phyloP scores from a whole-genome alignment of 2,329 filamentous ascomycete genomes.

The Tympanopsis confertula region DNA sequence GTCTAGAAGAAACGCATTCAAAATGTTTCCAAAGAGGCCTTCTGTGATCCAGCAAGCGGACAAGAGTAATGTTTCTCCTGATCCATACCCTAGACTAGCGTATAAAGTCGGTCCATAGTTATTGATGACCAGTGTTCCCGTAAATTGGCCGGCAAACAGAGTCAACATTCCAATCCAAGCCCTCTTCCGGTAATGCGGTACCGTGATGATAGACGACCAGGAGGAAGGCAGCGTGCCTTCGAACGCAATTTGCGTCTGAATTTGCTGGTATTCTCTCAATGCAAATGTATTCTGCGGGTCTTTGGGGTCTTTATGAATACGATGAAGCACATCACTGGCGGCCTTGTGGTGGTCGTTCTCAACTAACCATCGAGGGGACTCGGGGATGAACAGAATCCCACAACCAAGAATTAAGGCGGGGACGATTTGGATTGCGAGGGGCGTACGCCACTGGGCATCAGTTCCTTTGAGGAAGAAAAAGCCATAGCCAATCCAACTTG shows the following conservation, averaged over 20 bases:
- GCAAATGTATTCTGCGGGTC: conserved; percentile 13
- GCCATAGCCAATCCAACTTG: conserved; percentile 12
- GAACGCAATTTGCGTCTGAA: conserved; percentile 14
- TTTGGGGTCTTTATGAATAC: conserved; percentile 8
- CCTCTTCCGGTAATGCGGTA: conserved; percentile 3
- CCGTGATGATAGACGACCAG: conserved; percentile 1
- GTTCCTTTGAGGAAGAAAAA: conserved; percentile 12
- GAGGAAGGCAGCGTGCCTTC: conserved; percentile 6
- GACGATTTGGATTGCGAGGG: conserved; percentile 9
- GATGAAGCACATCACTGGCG: conserved; percentile 5
- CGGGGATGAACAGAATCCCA: conserved; percentile 7
- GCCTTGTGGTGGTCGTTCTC: background rate
- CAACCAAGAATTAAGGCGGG: conserved; percentile 7
- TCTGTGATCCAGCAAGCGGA: conserved; percentile 4
- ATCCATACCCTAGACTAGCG: conserved; percentile 3
- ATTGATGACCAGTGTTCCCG: conserved; percentile 4
- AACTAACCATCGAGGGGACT: conserved; percentile 12
- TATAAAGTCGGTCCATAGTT: conserved; percentile 4
- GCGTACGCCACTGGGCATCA: conserved; percentile 11
- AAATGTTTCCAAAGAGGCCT: conserved; percentile 4
- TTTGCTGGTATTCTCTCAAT: conserved; percentile 14
- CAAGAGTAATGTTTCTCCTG: conserved; percentile 3
- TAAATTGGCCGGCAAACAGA: conserved; percentile 3
- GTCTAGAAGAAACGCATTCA: conserved; percentile 5
- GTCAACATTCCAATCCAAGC: conserved; percentile 4